phyloP scores from a whole-genome alignment of 1,139 yeast species.

The Meyerozyma carpophila region DNA sequence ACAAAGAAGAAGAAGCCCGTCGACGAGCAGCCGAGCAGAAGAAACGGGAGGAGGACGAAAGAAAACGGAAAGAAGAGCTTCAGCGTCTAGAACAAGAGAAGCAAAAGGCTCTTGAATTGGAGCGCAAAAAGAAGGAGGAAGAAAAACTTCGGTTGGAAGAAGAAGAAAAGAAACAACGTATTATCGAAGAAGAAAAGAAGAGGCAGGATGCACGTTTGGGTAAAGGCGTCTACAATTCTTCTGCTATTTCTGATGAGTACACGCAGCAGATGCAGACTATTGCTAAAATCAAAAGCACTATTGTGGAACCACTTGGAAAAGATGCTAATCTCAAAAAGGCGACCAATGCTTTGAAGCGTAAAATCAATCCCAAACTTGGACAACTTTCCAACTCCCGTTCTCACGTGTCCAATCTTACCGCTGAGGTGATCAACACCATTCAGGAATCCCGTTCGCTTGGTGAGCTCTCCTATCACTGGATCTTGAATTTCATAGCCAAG shows the following conservation, averaged over 20 bases:
- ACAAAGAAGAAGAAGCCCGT: constrained; percentile 10
- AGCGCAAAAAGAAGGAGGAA: constrained; percentile 9
- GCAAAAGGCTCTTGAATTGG: constrained; percentile 8
- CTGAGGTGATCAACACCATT: constrained; percentile 42
- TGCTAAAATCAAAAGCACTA: constrained; percentile 49
- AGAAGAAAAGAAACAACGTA: constrained; percentile 6
- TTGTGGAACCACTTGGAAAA: constrained; percentile 43
- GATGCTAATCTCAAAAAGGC: constrained; percentile 40
- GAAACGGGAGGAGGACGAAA: constrained; percentile 11
- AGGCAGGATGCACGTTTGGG: constrained; percentile 6
- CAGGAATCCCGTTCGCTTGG: constrained; percentile 28
- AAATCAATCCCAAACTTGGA: constrained; percentile 84
- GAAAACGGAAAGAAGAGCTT: constrained; percentile 12
- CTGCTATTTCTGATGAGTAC: constrained; percentile 41
- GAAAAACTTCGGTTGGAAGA: constrained; percentile 11
- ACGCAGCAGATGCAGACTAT: constrained; percentile 52
- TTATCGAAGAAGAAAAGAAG: constrained; percentile 6
- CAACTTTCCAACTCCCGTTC: constrained; percentile 70
- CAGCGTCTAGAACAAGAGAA: constrained; percentile 10
- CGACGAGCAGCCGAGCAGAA: constrained; percentile 11
- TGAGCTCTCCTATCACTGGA: constrained; percentile 61
- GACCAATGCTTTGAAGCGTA: constrained; percentile 49
- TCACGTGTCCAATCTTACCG: constrained; percentile 51
- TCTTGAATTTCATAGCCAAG: constrained; percentile 76
- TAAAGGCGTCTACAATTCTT: constrained; percentile 21